These are phyloP conservation scores for Phytopythium chamaehyphon DNA, from an alignment of 352 stramenopile species.

Conservation along the genomic window DNA sequence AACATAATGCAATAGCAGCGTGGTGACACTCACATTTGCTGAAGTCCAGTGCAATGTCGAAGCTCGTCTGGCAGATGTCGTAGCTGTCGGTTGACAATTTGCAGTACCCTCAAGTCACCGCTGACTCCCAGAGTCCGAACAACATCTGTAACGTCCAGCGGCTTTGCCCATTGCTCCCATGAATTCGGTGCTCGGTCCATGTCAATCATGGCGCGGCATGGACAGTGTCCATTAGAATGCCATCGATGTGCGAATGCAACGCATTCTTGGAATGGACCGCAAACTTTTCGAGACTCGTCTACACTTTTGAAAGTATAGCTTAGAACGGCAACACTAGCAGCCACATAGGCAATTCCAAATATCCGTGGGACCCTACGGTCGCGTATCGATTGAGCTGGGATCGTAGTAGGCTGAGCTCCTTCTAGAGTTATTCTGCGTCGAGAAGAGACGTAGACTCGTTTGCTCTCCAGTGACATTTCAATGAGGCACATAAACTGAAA, in stretches of 20 bases:
- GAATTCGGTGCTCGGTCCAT: slow-evolving; percentile 2
- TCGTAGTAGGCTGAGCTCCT: background rate
- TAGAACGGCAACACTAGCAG: slow-evolving; percentile 9
- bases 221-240: slow-evolving; percentile 7
- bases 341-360: slow-evolving; percentile 8
- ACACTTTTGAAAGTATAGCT: slow-evolving; percentile 15
- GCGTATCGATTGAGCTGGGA: background rate
- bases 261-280: slow-evolving; percentile 12
- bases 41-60: background rate
- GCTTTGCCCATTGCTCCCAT: slow-evolving; percentile 11
- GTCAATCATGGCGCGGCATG: slow-evolving; percentile 26
- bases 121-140: slow-evolving; percentile 1
- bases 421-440: too few species aligned
- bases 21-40: slow-evolving; percentile 8
- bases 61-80: background rate
- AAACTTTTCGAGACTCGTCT: slow-evolving; percentile 3
- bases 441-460: background rate
- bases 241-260: slow-evolving; percentile 19
- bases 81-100: slow-evolving; percentile 8
- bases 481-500: slow-evolving; percentile 26
- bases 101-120: slow-evolving; percentile 6
- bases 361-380: slow-evolving; percentile 8
- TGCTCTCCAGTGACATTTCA: slow-evolving; percentile 10
- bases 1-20: background rate
- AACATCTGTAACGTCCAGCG: background rate